Percentiles rank a stretch among this genome's conserved stretches.
Conservation (phyloP, 352 stramenopile genomes). For the Phytophthora sojae region DNA sequence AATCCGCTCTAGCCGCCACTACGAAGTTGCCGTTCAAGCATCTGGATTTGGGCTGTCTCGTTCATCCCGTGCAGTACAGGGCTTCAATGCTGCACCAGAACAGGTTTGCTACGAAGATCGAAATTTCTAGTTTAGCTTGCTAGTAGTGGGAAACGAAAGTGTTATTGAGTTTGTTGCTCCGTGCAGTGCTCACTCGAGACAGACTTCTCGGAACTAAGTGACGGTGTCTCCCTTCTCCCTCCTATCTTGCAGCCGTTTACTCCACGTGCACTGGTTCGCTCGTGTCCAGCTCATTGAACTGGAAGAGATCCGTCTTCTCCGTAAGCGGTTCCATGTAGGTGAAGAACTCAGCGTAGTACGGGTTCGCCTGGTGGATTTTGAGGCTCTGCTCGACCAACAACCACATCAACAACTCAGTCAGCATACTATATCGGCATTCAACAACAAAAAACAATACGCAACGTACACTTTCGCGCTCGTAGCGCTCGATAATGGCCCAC, state of each 20-base stretch:
- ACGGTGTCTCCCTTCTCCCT: not conserved
- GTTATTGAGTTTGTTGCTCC: no score
- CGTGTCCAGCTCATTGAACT: conserved; percentile 31
- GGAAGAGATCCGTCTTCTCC: conserved; percentile 20
- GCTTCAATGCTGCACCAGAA: no score
- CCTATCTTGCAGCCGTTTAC: not conserved
- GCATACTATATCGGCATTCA: no score
- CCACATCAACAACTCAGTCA: not conserved
- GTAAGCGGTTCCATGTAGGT: conserved; percentile 18
- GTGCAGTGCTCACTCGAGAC: no score
- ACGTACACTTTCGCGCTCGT: conserved; percentile 29
- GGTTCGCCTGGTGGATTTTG: conserved; percentile 33
- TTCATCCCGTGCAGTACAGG: no score
- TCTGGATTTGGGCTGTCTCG: no score
- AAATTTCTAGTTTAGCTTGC: no score
- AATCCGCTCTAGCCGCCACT: no score
- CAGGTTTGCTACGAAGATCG: no score
- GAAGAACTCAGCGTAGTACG: conserved; percentile 25
- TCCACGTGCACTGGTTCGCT: conserved; percentile 27
- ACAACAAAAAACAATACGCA: not conserved
- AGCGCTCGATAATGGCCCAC: conserved; percentile 49
- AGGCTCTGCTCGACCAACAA: conserved; percentile 25
- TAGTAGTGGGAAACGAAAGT: no score
- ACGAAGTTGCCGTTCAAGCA: no score
- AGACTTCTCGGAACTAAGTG: no score